Evolutionary conservation across 148 eudicot species (phyloP), one percentile per base, ranked within the genome.

Genomic region (Polygonum aviculare): DNA sequence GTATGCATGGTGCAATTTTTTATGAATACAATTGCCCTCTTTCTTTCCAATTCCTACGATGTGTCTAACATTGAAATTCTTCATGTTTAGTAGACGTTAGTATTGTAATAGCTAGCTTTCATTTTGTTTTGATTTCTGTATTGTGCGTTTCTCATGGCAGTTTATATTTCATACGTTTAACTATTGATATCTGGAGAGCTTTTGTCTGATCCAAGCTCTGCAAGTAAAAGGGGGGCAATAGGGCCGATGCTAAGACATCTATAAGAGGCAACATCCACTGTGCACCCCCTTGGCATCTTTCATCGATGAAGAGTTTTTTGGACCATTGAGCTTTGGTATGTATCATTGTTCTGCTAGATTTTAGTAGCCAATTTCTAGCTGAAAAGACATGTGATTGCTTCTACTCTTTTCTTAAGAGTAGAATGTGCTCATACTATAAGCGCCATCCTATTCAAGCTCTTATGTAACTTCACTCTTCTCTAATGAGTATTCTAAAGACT

Each of bases 361-460:
- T 62, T 31, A 62, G 69, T 62, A 62, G 69, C 33, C 33, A 57
- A 22, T 57, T 57, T 22, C 2, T 26, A 26, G 69, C 36, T 31
- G 69, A 62, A 62, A 62, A 62, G 38, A 62, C 69, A 62, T 57
- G 22, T 62, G 69, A 62, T 10, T 26, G 69, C 69, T 60, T 62
- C 39, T 62, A 31, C 11, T 21, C 69, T 33, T 31, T 57, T 62
- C 39, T 62, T 12, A 5, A 31, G 38, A 26, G 36, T 62, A 62
- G 16, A 16, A 51, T 62, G 69, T n/a, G 38, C 15, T 31, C 39
- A 31, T 62, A 12, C 14, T 1, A 62, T 62, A 8, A 62, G 31
- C 26, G 69, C 69, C 69, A 62, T 62, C 69, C 38, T 11, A 62
- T 26, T 62, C 38, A 62, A 10, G 69, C 10, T 62, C 69, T 62